Conservation (phyloP, 106 monocot genomes). For the Acorus calamus region DNA sequence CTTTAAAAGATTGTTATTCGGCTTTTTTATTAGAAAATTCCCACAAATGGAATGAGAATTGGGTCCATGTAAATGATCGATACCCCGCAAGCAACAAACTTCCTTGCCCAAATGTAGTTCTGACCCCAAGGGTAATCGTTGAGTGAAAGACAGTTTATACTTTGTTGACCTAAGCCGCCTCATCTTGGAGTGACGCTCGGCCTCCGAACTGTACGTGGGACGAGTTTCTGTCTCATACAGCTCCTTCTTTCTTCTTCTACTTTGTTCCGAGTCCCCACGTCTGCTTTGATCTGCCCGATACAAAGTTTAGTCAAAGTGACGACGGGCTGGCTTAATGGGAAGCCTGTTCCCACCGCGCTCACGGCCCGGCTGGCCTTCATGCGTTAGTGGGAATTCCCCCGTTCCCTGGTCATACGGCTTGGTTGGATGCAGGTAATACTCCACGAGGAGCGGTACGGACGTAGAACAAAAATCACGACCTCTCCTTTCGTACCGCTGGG, state of each 20-base stretch:
- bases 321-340: background rate
- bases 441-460: too few species aligned
- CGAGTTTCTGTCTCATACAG: background rate
- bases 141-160: background rate
- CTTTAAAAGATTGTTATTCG: too few species aligned
- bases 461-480: too few species aligned
- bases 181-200: too few species aligned
- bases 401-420: background rate
- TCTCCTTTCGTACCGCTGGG: too few species aligned
- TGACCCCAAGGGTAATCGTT: conserved; percentile 2
- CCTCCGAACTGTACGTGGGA: too few species aligned
- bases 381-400: background rate
- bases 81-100: conserved; percentile 1
- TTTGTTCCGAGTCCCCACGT: too few species aligned
- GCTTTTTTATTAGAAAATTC: too few species aligned
- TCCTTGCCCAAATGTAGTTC: conserved; percentile 5
- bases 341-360: background rate
- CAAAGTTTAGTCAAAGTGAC: background rate
- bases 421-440: too few species aligned
- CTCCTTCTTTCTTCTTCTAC: too few species aligned
- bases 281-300: too few species aligned
- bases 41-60: conserved; percentile 7
- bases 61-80: conserved; percentile 8
- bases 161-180: conserved; percentile 9
- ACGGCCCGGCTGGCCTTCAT: background rate